Evolutionary conservation across 1,284 basidiomycete genomes (phyloP).

Genomic region (Ceratobasidium sp.): DNA sequence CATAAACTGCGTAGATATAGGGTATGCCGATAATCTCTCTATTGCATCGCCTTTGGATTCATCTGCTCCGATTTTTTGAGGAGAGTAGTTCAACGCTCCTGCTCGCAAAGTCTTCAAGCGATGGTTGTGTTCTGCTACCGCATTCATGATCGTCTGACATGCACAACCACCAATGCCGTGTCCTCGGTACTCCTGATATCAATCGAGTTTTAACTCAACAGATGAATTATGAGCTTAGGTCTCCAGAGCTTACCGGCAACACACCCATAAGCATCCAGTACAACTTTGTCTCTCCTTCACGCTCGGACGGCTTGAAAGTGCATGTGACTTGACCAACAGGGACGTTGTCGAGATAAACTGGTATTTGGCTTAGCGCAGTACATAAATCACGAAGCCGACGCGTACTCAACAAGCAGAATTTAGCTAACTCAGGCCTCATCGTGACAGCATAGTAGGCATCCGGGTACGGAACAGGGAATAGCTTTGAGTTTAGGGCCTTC

Average conservation of each 20-base stretch:
- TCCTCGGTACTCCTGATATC: slow-evolving; percentile 5
- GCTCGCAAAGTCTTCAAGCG: background rate
- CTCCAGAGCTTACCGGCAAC: background rate
- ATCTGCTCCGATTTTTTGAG: background rate
- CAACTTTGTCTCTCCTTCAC: slow-evolving; percentile 8
- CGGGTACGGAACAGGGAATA: slow-evolving; percentile 37
- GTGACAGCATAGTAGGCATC: slow-evolving; percentile 30
- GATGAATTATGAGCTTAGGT: background rate
- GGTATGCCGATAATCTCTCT: slow-evolving; percentile 8
- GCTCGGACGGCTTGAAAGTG: slow-evolving; percentile 31
- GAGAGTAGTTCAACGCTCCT: background rate
- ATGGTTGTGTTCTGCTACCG: slow-evolving; percentile 7
- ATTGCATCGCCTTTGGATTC: slow-evolving; percentile 14
- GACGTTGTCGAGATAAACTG: slow-evolving; percentile 25
- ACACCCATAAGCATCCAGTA: slow-evolving; percentile 41
- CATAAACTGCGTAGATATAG: slow-evolving; percentile 37
- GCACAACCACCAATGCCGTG: slow-evolving; percentile 19
- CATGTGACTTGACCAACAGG: slow-evolving; percentile 33
- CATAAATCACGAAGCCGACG: too few relatives aligned
- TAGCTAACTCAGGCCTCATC: slow-evolving; percentile 12
- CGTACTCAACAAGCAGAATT: slow-evolving; percentile 32
- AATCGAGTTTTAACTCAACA: background rate
- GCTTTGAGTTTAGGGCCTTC: slow-evolving; percentile 20
- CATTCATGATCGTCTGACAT: slow-evolving; percentile 15
- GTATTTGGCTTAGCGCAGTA: background rate